Conservation (phyloP, 2,329 filamentous ascomycete species). For the Dichotomopilus funicola region DNA sequence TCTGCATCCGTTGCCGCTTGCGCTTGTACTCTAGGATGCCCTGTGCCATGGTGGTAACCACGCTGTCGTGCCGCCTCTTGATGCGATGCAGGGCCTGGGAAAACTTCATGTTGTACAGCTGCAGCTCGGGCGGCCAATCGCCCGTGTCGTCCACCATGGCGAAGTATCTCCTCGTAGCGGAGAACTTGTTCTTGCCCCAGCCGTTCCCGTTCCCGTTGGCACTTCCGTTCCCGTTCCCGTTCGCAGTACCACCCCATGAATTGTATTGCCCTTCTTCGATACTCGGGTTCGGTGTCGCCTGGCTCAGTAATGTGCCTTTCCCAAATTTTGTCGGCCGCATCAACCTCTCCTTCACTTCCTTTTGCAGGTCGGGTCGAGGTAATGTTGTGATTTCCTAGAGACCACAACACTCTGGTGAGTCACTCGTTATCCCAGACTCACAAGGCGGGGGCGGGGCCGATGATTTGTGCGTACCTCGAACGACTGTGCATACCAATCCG, state of each 20-base stretch:
- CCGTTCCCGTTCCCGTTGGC: slow-evolving; percentile 39
- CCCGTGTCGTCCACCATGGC: slow-evolving; percentile 80
- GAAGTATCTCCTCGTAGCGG: slow-evolving; percentile 70
- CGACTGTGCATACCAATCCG: slow-evolving; percentile 98
- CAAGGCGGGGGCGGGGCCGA: neutral
- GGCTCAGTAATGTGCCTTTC: slow-evolving; percentile 57
- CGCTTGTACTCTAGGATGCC: slow-evolving; percentile 98
- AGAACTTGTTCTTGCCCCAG: slow-evolving; percentile 38
- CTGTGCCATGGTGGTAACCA: slow-evolving; percentile 96
- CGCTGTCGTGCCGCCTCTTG: slow-evolving; percentile 91
- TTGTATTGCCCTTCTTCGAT: slow-evolving; percentile 76
- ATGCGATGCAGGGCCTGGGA: slow-evolving; percentile 84
- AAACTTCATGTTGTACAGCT: slow-evolving; percentile 90
- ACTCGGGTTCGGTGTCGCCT: slow-evolving; percentile 85
- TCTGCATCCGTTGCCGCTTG: slow-evolving; percentile 92
- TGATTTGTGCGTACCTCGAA: slow-evolving; percentile 68
- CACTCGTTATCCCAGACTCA: slow-evolving; percentile 17
- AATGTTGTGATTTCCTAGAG: slow-evolving; percentile 82
- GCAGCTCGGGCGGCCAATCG: slow-evolving; percentile 89
- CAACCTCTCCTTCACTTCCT: slow-evolving; percentile 73
- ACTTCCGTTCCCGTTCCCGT: slow-evolving; percentile 42
- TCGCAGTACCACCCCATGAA: slow-evolving; percentile 44
- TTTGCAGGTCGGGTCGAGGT: slow-evolving; percentile 66
- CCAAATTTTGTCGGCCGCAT: slow-evolving; percentile 56
- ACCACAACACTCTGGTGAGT: slow-evolving; percentile 23